Evolutionary conservation across 2,329 filamentous ascomycete genomes (phyloP), one percentile per base, ranked within the genome.

Genomic region (Claviceps lovelessii): DNA sequence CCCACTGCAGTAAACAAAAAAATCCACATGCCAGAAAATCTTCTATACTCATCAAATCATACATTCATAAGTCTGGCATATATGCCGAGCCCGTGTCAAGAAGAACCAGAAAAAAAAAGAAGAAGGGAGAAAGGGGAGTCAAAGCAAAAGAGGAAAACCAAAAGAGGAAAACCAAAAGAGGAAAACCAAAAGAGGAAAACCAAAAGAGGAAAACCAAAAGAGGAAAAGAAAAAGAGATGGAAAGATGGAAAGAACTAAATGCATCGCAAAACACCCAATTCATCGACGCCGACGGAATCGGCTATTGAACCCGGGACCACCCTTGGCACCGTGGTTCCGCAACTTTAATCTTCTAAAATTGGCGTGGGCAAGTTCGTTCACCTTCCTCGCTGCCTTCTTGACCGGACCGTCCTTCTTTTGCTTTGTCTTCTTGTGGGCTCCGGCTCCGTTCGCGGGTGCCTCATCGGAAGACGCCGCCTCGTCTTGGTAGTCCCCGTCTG

Each of bases 321-420:
- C 81, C 66, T 84, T 85, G n/a, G 78, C 69, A 4, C 81, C 81
- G 3, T 73, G 69, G 61, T 83, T 84, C 61, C 72, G 74, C 63
- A 86, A 68, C 71, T 86, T 85, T 56, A 86, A 65, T 54, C 79
- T 70, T 65, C 81, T 81, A 67, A 85, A 86, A 69, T 86, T 86
- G 58, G 80, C 76, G 61, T 84, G 78, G 15, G 82, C 81, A 60
- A 81, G 67, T 58, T 80, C 80, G 61, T 79, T 83, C 51, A 85
- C 79, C 69, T 84, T 86, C 61, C 75, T 76, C 29, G 70, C 72
- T 6, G 71, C 71, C 64, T 76, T 78, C 64, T 76, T 76, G 48
- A 81, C 71, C 41, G 67, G 65, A 17, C 73, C 73, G 42, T 71
- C 72, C 58, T 71, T 69, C 52, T 64, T 67, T 42, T 55, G 63